Evolutionary conservation across 805 yeast genomes (phyloP).

Genomic region (Isabelozyma gotoi): DNA sequence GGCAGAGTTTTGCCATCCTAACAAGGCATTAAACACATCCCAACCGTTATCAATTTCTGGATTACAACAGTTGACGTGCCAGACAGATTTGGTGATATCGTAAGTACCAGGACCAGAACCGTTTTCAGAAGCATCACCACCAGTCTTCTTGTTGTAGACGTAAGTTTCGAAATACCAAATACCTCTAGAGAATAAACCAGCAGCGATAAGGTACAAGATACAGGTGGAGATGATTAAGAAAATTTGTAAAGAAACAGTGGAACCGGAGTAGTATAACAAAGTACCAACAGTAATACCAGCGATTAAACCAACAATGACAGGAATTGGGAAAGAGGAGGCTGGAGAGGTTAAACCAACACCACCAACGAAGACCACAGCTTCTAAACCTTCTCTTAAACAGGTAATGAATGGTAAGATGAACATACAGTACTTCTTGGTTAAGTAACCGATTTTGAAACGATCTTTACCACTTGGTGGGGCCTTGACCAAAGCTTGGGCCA

Average conservation of each 20-base stretch:
- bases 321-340: constrained; percentile 73
- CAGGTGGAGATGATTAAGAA: constrained; percentile 84
- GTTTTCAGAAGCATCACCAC: constrained; percentile 89
- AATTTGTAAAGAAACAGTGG: constrained; percentile 71
- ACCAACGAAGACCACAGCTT: constrained; percentile 93
- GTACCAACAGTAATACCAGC: constrained; percentile 73
- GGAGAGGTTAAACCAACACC: constrained; percentile 73
- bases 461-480: constrained; percentile 48
- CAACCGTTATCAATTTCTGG: constrained; percentile 89
- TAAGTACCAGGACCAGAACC: constrained; percentile 94
- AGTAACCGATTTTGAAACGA: constrained; percentile 33
- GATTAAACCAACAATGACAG: constrained; percentile 80
- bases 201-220: constrained; percentile 79
- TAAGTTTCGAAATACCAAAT: constrained; percentile 82
- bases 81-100: constrained; percentile 72
- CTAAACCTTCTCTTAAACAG: constrained; percentile 89
- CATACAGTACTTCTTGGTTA: constrained; percentile 69
- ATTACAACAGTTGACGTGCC: constrained; percentile 96
- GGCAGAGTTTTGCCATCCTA: constrained; percentile 96
- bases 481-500: constrained; percentile 75
- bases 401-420: constrained; percentile 87
- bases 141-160: constrained; percentile 59
- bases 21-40: constrained; percentile 88
- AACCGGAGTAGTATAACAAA: constrained; percentile 75
- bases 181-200: constrained; percentile 89